These are phyloP conservation scores for Chalciporus chontae DNA, from an alignment of 768 basidiomycete species.

Conservation along the genomic window DNA sequence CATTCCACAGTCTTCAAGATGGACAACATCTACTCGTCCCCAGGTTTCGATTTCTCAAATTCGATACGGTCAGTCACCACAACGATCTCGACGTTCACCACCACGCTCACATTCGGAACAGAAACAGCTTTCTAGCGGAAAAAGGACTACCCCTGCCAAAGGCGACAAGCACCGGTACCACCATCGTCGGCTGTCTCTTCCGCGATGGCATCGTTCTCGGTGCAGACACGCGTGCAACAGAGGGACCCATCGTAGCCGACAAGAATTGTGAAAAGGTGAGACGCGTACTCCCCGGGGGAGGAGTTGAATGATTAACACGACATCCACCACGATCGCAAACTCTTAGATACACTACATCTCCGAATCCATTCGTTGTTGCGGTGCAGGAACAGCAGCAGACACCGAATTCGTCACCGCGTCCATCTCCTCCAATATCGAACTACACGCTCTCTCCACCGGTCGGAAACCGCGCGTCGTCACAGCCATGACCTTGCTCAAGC, in stretches of 20 bases:
- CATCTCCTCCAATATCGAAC: constrained; percentile 94
- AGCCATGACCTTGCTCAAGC: constrained; percentile 99
- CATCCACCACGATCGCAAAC: not conserved
- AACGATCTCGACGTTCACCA: not conserved
- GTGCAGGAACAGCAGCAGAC: constrained; percentile 98
- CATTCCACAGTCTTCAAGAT: constrained; percentile 27
- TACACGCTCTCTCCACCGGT: constrained; percentile 87
- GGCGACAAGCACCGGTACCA: constrained; percentile 92
- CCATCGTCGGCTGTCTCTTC: constrained; percentile 95
- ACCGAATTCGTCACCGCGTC: constrained; percentile 93
- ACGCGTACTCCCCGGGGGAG: not conserved
- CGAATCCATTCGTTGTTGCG: constrained; percentile 94
- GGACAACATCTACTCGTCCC: constrained; percentile 43
- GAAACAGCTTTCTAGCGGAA: constrained; percentile 68
- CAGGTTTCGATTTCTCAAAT: constrained; percentile 82
- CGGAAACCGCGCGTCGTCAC: constrained; percentile 92
- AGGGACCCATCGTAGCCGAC: constrained; percentile 92
- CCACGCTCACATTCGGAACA: constrained; percentile 21
- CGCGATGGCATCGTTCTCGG: constrained; percentile 92
- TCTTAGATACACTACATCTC: constrained; percentile 93
- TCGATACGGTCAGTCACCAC: constrained; percentile 49
- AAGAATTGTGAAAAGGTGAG: constrained; percentile 99
- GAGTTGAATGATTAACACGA: too few species aligned
- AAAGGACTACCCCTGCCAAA: constrained; percentile 75
- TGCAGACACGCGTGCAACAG: constrained; percentile 95